A percentile compares a stretch with the other conserved stretches of the same genome.
phyloP scores from a whole-genome alignment of 495 filamentous ascomycete genomes.

The Penicillium maclennaniae region DNA sequence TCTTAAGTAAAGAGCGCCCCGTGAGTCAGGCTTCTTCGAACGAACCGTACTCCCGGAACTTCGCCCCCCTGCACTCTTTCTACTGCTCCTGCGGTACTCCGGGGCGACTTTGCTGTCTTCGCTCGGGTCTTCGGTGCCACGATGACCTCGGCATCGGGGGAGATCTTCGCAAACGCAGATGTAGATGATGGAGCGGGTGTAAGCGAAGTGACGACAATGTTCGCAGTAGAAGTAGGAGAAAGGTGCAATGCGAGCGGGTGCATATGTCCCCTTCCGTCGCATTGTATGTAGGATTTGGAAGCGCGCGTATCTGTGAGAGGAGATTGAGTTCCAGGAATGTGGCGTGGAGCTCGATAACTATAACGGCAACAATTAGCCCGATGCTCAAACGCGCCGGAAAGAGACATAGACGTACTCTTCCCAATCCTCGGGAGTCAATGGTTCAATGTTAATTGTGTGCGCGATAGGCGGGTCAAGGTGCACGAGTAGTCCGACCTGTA shows the following conservation, averaged over 20 bases:
- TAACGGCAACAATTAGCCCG: slow-evolving; percentile 8
- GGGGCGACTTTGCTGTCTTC: slow-evolving; percentile 50
- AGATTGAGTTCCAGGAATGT: slow-evolving; percentile 93
- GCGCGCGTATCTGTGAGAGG: slow-evolving; percentile 83
- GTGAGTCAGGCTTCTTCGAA: slow-evolving; percentile 55
- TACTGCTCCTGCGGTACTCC: slow-evolving; percentile 68
- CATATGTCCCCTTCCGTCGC: slow-evolving; percentile 44
- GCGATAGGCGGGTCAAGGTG: slow-evolving; percentile 87
- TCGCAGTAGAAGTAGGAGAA: slow-evolving; percentile 92
- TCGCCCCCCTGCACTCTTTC: slow-evolving; percentile 66
- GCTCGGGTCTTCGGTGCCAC: slow-evolving; percentile 87
- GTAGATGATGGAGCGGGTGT: slow-evolving; percentile 64
- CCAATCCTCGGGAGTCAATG: slow-evolving; percentile 92
- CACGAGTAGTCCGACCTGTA: slow-evolving; percentile 60
- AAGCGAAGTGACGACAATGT: slow-evolving; percentile 77
- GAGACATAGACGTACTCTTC: slow-evolving; percentile 59
- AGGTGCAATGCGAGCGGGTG: slow-evolving; percentile 91
- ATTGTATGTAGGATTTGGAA: slow-evolving; percentile 75
- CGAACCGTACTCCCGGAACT: slow-evolving; percentile 67
- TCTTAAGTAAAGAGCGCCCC: slow-evolving; percentile 68
- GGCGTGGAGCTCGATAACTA: slow-evolving; percentile 92
- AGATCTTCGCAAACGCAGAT: slow-evolving; percentile 83
- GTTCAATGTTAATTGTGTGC: slow-evolving; percentile 93
- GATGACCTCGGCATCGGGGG: slow-evolving; percentile 90
- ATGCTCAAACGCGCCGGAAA: neutral